Percentiles rank a stretch among this genome's conserved stretches.
These are phyloP conservation scores for Entamoeba invadens DNA, from an alignment of 208 protist genomes.

Conservation along the genomic window DNA sequence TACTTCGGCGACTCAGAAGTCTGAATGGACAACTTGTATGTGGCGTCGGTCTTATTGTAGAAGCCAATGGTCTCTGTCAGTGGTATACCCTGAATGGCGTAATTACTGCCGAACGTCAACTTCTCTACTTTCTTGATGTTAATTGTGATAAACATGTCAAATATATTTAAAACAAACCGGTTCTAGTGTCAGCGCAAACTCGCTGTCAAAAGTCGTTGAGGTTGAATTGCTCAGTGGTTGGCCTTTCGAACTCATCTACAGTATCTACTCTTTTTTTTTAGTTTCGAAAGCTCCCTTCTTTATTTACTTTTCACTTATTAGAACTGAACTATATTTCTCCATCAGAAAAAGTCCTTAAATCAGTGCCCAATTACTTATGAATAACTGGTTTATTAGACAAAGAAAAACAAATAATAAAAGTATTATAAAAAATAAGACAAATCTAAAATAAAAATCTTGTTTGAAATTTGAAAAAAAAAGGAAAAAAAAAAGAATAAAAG, in stretches of 20 bases:
- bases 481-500: too few species aligned
- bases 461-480: too few species aligned
- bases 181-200: neutral
- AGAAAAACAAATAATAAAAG: too few species aligned
- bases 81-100: neutral
- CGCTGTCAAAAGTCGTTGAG: neutral
- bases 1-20: neutral
- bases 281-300: too few species aligned
- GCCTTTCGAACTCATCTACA: neutral
- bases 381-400: too few species aligned
- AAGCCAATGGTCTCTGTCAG: neutral
- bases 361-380: too few species aligned
- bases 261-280: too few species aligned
- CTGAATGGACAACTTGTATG: neutral
- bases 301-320: too few species aligned
- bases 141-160: neutral
- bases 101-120: neutral
- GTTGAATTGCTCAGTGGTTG: neutral
- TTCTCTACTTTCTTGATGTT: neutral
- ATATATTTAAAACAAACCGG: neutral
- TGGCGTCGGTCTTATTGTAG: neutral
- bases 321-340: too few species aligned
- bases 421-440: too few species aligned
- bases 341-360: too few species aligned
- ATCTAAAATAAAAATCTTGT: too few species aligned